Conservation (phyloP, 257 asterid genomes). For the Solanum lycopersicoides region DNA sequence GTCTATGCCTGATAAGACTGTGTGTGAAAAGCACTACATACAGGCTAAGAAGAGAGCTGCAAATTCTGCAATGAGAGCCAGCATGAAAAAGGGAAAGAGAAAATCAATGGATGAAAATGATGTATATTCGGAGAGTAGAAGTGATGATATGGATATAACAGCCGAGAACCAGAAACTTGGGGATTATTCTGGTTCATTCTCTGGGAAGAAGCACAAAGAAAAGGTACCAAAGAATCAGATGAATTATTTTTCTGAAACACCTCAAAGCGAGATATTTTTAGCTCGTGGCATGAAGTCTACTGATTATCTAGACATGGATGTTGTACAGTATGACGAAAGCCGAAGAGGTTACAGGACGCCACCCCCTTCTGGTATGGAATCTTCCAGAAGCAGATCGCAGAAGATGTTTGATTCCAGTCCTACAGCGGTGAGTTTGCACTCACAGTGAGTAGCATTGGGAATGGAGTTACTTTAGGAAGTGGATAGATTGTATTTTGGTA, state of each 20-base stretch:
- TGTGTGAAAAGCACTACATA: constrained; percentile 95
- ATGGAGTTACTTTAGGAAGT: not conserved
- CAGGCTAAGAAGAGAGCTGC: constrained; percentile 99
- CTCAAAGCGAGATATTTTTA: constrained; percentile 37
- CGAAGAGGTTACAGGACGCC: constrained; percentile 54
- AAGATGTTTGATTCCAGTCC: constrained; percentile 61
- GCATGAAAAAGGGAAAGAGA: constrained; percentile 70
- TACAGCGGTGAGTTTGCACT: constrained; percentile 41
- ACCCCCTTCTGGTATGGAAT: constrained; percentile 56
- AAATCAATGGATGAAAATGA: constrained; percentile 63
- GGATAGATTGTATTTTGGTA: not conserved
- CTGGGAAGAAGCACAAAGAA: constrained; percentile 68
- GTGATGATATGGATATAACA: constrained; percentile 90
- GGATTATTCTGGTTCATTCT: constrained; percentile 52
- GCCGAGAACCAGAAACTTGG: constrained; percentile 44
- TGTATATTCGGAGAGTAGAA: constrained; percentile 78
- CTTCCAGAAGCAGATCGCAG: constrained; percentile 60
- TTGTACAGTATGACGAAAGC: constrained; percentile 53
- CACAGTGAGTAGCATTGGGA: not conserved
- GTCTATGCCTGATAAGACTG: constrained; percentile 99
- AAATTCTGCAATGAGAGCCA: constrained; percentile 94
- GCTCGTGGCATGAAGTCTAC: constrained; percentile 59
- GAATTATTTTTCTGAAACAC: constrained; percentile 69
- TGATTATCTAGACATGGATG: constrained; percentile 63
- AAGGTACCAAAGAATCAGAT: constrained; percentile 33